Evolutionary conservation across 768 basidiomycete genomes (phyloP).

Genomic region (Crucibulum laeve): DNA sequence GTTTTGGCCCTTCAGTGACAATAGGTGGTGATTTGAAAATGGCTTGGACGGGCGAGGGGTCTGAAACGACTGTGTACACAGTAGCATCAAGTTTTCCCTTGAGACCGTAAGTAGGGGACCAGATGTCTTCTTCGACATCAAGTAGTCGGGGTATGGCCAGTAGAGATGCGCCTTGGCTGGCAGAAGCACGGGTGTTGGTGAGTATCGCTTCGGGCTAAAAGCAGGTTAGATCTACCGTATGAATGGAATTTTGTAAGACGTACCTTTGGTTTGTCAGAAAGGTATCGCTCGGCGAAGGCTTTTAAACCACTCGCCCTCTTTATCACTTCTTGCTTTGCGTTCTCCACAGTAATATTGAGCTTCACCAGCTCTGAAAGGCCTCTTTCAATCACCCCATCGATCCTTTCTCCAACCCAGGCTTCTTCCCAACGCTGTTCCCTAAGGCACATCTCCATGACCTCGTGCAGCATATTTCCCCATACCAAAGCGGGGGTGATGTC

Average conservation of each 20-base stretch:
- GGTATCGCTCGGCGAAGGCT: slow-evolving; percentile 63
- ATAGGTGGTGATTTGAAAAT: slow-evolving; percentile 5
- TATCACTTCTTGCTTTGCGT: slow-evolving; percentile 62
- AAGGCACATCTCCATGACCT: slow-evolving; percentile 83
- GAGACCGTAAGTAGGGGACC: slow-evolving; percentile 91
- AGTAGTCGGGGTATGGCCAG: slow-evolving; percentile 74
- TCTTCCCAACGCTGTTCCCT: slow-evolving; percentile 57
- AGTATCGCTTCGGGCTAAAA: slow-evolving; percentile 60
- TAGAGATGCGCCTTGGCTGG: slow-evolving; percentile 41
- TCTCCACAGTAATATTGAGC: slow-evolving; percentile 52
- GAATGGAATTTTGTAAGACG: slow-evolving; percentile 4
- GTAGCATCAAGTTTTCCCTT: slow-evolving; percentile 96
- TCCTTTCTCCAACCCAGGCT: slow-evolving; percentile 53
- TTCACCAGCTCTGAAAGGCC: slow-evolving; percentile 60
- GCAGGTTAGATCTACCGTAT: neutral
- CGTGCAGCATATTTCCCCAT: slow-evolving; percentile 93
- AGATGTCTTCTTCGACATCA: slow-evolving; percentile 96
- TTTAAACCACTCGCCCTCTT: slow-evolving; percentile 60
- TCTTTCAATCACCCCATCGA: slow-evolving; percentile 49
- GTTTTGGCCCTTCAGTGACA: slow-evolving; percentile 44
- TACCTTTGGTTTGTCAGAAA: slow-evolving; percentile 64
- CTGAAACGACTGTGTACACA: slow-evolving; percentile 62
- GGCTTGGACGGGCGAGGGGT: slow-evolving; percentile 24
- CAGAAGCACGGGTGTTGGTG: slow-evolving; percentile 56
- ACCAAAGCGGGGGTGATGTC: slow-evolving; percentile 66